Conservation (phyloP, 345 rosid genomes). For the Bretschneidera sinensis region DNA sequence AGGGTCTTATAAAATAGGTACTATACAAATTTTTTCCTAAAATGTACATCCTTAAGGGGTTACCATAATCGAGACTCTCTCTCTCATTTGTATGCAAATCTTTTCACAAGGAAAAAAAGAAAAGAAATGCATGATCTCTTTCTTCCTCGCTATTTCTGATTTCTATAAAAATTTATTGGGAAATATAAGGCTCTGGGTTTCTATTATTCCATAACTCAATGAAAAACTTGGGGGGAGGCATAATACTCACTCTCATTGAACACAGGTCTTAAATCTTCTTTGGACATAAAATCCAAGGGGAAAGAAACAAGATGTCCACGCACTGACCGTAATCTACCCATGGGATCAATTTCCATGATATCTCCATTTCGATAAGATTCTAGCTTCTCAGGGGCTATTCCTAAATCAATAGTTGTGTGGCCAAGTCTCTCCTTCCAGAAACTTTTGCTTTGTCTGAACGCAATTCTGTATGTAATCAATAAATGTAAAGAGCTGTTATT, state of each 20-base stretch:
- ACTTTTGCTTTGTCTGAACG: slow-evolving; percentile 58
- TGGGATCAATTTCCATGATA: slow-evolving; percentile 44
- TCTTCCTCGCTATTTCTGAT: background rate
- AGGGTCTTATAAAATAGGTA: too few species aligned
- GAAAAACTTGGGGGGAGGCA: slow-evolving; percentile 90
- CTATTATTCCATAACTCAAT: slow-evolving; percentile 24
- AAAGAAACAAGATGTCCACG: slow-evolving; percentile 89
- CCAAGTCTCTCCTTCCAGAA: slow-evolving; percentile 76
- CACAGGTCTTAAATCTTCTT: slow-evolving; percentile 89
- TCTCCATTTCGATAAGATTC: slow-evolving; percentile 69
- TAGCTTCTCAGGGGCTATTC: slow-evolving; percentile 73
- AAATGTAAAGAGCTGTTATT: background rate
- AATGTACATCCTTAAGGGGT: too few species aligned
- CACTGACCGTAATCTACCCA: slow-evolving; percentile 60
- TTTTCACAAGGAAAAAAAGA: too few species aligned
- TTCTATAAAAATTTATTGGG: background rate
- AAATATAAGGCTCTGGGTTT: background rate
- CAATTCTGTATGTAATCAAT: slow-evolving; percentile 36
- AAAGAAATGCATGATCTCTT: background rate
- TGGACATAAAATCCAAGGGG: slow-evolving; percentile 91
- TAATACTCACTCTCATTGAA: slow-evolving; percentile 95
- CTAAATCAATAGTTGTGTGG: slow-evolving; percentile 86
- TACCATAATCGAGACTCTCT: too few species aligned
- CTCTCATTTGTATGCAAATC: too few species aligned
- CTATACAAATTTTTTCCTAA: too few species aligned